Percentiles rank a stretch among this genome's conserved stretches.
phyloP scores from a whole-genome alignment of 768 basidiomycete genomes.

The Lentinula detonsa region DNA sequence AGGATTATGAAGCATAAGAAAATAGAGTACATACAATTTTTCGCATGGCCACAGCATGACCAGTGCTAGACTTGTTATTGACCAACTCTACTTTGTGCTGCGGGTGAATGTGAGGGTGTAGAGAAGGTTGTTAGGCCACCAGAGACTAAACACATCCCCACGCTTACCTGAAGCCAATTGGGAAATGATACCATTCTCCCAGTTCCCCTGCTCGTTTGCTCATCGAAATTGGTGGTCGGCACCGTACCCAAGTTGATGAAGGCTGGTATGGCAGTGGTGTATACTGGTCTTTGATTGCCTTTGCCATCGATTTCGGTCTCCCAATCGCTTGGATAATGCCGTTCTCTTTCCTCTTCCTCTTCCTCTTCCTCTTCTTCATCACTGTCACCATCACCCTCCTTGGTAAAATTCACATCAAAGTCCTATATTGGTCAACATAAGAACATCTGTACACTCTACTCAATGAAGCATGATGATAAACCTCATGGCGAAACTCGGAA shows the following conservation, averaged over 20 bases:
- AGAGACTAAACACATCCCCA: not conserved
- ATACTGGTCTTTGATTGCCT: not conserved
- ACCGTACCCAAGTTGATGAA: not conserved
- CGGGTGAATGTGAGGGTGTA: not conserved
- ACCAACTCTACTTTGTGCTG: not conserved
- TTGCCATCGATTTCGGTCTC: not conserved
- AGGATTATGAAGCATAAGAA: not conserved
- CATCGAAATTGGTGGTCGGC: not conserved
- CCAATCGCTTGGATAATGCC: constrained; percentile 4
- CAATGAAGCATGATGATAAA: not conserved
- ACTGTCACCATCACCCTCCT: not conserved
- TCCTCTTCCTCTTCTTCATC: not conserved
- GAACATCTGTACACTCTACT: too few species aligned
- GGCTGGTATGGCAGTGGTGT: not conserved
- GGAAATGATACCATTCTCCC: constrained; percentile 4
- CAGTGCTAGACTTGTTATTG: not conserved
- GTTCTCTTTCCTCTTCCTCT: not conserved
- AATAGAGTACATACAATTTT: not conserved
- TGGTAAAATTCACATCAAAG: not conserved
- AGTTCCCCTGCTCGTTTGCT: not conserved
- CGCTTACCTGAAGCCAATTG: constrained; percentile 3
- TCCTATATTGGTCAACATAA: not conserved
- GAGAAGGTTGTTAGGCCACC: not conserved
- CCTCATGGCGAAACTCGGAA: constrained; percentile 17
- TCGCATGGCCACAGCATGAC: not conserved